Conservation (phyloP, 495 filamentous ascomycete species). For the Xylaria scruposa region DNA sequence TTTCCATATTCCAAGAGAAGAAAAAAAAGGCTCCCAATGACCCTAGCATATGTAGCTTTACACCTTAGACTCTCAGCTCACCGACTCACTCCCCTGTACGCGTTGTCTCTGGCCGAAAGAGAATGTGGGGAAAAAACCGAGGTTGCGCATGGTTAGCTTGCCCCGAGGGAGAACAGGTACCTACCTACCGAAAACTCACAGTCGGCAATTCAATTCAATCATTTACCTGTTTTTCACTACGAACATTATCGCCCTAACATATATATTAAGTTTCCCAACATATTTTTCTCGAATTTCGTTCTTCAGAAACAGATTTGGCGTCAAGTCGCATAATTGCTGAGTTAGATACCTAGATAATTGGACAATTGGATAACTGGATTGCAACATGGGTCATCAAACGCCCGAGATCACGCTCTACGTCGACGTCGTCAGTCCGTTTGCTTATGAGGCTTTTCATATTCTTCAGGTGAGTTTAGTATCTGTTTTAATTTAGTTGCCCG, state of each 20-base stretch:
- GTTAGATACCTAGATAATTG: not conserved
- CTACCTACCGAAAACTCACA: not conserved
- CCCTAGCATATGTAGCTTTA: not conserved
- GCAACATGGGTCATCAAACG: conserved; percentile 45
- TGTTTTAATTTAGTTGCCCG: conserved; percentile 8
- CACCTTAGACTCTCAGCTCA: too few species aligned
- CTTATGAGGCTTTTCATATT: conserved; percentile 71
- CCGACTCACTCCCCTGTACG: too few species aligned
- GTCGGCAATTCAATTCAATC: not conserved
- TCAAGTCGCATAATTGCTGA: not conserved
- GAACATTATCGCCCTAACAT: too few species aligned
- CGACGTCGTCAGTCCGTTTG: conserved; percentile 75
- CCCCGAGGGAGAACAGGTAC: not conserved
- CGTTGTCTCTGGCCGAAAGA: not conserved
- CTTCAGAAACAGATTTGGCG: too few species aligned
- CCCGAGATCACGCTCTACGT: conserved; percentile 68
- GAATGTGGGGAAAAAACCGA: conserved; percentile 15
- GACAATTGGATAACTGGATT: not conserved
- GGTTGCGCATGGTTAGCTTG: not conserved
- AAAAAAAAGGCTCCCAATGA: too few species aligned
- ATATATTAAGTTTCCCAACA: too few species aligned
- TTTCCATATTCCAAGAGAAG: not conserved
- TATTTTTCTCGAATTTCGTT: not conserved
- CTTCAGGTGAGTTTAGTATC: conserved; percentile 55
- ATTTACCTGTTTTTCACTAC: not conserved